Evolutionary conservation across 148 eudicot species (phyloP), one percentile per base, ranked within the genome.

Genomic region (Agrostemma githago): DNA sequence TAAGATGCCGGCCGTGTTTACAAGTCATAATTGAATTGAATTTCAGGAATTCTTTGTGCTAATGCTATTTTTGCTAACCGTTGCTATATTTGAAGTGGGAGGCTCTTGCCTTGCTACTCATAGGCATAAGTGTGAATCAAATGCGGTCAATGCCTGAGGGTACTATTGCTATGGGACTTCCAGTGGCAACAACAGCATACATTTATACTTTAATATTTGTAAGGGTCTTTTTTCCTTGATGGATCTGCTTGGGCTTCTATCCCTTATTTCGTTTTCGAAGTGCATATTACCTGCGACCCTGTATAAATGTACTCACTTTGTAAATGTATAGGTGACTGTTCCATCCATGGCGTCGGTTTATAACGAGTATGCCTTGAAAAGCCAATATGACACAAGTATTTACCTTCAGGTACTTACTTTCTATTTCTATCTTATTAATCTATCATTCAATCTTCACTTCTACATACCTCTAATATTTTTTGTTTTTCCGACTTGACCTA

Each of bases 51-150:
- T 26, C 0, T 37, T 5, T 41, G 4, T 58, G 37, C 19, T 60
- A 46, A 68, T 72, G 37, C 57, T 51, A 60, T 73, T 11, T 73
- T 11, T 4, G 51, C 51, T 34, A 66, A 40, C 51, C 5, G 6
- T 59, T 59, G 8, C 6, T 42, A 38, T 73, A 51, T 80, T n/a
- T 74, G 58, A 79, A 96, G 99, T 96, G 99, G 97, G 99, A 96
- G 82, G 99, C 99, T 84, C 99, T 96, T 77, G 99, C 99, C 75
- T 76, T 96, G 75, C 84, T 96, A 83, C 97, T 96, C 70, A 96
- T 92, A 75, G 97, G 97, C 68, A 96, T 96, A 62, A 89, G 89
- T 73, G 85, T 96, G 56, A 96, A 96, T 62, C 99, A 96, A 81
- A 76, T 96, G 83, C 96, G 88, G 20, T 85, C 96, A 71, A 66